These are phyloP conservation scores for Kodamaea alishanica DNA, from an alignment of 1,139 yeast species.

Conservation along the genomic window DNA sequence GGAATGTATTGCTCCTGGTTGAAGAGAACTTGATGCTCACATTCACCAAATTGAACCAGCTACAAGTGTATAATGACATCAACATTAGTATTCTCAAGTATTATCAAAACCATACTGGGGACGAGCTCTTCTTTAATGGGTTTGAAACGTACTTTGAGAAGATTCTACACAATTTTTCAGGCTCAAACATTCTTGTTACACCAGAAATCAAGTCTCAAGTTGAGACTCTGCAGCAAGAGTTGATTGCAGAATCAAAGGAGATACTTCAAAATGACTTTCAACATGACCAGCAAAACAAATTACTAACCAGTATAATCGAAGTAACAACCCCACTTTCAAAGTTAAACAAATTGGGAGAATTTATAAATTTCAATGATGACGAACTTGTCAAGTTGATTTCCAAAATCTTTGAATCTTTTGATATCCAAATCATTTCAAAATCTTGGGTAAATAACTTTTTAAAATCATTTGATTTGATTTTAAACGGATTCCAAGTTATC, in stretches of 20 bases:
- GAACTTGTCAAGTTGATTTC: conserved; percentile 1
- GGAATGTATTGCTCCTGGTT: conserved; percentile 24
- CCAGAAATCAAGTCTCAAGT: conserved; percentile 23
- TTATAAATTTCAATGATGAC: conserved; percentile 17
- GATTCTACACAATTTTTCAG: conserved; percentile 9
- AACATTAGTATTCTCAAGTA: conserved; percentile 24
- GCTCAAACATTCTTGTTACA: conserved; percentile 14
- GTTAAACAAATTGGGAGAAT: conserved; percentile 27
- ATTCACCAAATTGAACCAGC: conserved; percentile 25
- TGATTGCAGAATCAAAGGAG: conserved; percentile 19
- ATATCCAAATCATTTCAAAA: conserved; percentile 16
- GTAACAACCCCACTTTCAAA: conserved; percentile 22
- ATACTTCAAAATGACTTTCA: conserved; percentile 7
- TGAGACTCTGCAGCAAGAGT: conserved; percentile 24
- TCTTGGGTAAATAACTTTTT: conserved; percentile 24
- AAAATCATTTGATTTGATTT: conserved; percentile 13
- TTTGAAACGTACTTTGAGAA: conserved; percentile 18
- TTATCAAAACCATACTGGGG: conserved; percentile 17
- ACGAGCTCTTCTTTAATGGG: conserved; percentile 1
- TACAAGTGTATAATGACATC: conserved; percentile 25
- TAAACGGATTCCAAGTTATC: conserved; percentile 16
- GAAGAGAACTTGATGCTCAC: conserved; percentile 19
- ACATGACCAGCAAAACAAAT: conserved; percentile 15
- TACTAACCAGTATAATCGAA: conserved; percentile 15
- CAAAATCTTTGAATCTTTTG: conserved; percentile 20